Conservation (phyloP, 2,329 filamentous ascomycete species). For the Westerdykella aurantiaca region DNA sequence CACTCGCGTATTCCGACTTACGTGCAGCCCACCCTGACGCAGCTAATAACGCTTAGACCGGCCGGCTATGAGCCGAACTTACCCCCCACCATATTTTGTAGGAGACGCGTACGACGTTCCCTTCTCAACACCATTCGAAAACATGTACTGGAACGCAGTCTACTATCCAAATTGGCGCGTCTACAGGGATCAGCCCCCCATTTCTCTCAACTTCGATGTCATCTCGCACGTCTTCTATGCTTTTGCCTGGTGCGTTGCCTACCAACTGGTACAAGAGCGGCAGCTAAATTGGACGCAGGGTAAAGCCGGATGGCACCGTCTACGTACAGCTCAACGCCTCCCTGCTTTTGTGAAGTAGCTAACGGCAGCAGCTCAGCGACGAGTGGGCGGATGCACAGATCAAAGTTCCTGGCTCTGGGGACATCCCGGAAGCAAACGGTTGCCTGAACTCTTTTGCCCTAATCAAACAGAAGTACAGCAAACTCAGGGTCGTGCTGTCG, state of each 20-base stretch:
- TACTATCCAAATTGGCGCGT: constrained; percentile 79
- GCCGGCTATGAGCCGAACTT: constrained; percentile 22
- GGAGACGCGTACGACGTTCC: constrained; percentile 18
- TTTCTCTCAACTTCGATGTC: constrained; percentile 66
- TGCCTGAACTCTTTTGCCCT: constrained; percentile 68
- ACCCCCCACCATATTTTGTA: constrained; percentile 10
- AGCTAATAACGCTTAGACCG: constrained; percentile 26
- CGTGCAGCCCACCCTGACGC: constrained; percentile 20
- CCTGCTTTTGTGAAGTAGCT: constrained; percentile 4
- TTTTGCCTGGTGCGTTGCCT: constrained; percentile 55
- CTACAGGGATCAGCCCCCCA: constrained; percentile 67
- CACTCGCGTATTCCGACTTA: constrained; percentile 13
- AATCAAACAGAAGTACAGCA: constrained; percentile 63
- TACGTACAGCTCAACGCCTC: constrained; percentile 42
- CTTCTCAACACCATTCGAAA: constrained; percentile 26
- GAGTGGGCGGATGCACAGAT: constrained; percentile 70
- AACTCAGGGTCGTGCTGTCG: constrained; percentile 70
- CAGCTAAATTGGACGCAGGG: constrained; percentile 40
- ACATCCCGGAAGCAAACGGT: constrained; percentile 31
- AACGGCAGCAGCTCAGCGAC: constrained; percentile 60
- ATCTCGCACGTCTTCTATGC: constrained; percentile 80
- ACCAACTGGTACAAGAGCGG: constrained; percentile 5
- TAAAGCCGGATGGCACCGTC: constrained; percentile 65
- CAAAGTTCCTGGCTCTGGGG: constrained; percentile 58
- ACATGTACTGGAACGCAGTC: constrained; percentile 60